Conservation (phyloP, 2,329 filamentous ascomycete species). For the Diplodia sapinea region DNA sequence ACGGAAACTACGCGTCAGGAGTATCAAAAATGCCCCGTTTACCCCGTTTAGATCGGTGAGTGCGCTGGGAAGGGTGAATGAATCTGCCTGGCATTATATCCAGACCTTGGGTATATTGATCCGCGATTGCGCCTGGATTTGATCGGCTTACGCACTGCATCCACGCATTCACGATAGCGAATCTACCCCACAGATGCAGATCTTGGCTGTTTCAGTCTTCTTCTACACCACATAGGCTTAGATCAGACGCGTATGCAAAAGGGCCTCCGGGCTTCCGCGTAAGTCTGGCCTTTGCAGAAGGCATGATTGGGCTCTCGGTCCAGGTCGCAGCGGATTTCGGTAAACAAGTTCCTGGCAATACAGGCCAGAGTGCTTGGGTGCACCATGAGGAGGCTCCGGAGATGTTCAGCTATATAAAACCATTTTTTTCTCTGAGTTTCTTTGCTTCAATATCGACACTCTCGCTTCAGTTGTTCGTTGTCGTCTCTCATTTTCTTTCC, state of each 20-base stretch:
- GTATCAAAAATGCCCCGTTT: background rate
- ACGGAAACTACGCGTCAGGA: background rate
- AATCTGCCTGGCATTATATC: background rate
- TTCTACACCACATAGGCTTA: background rate
- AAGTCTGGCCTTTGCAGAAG: background rate
- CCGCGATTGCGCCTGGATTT: background rate
- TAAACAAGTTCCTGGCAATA: background rate
- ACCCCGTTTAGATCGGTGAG: background rate
- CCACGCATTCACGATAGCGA: conserved; percentile 7
- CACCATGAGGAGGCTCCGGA: background rate
- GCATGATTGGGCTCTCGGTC: background rate
- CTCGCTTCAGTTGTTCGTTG: background rate
- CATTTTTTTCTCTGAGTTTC: background rate
- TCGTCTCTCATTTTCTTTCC: background rate
- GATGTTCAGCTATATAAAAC: background rate
- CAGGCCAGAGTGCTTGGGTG: background rate
- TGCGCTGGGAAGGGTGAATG: background rate
- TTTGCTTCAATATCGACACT: background rate
- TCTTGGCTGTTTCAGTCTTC: background rate
- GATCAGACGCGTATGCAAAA: conserved; percentile 7
- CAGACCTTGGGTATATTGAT: background rate
- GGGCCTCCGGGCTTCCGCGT: background rate
- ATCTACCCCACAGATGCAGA: conserved; percentile 4
- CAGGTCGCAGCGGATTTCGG: background rate
- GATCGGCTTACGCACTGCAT: conserved; percentile 5